These are phyloP conservation scores for Symbiodinium natans DNA, from an alignment of 73 alveolate genomes.

Conservation along the genomic window DNA sequence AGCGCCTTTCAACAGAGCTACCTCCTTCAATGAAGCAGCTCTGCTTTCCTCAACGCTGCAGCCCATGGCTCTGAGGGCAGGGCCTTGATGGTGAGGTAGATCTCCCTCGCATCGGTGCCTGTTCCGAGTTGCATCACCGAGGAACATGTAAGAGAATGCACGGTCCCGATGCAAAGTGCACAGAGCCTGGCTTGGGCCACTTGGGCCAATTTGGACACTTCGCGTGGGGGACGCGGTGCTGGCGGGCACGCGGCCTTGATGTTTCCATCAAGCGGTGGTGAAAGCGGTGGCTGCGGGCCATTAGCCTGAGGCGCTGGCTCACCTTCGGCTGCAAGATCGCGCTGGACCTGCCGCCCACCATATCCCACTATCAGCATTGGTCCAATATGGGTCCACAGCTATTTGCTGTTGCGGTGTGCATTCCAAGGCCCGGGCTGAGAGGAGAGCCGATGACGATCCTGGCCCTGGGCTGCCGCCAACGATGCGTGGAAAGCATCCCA, in stretches of 20 bases:
- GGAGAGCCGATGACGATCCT: conserved; percentile 35
- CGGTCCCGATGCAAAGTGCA: too few relatives aligned
- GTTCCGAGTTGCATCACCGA: too few relatives aligned
- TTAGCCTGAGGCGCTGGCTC: neutral
- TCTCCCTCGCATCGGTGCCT: too few relatives aligned
- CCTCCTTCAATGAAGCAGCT: too few relatives aligned
- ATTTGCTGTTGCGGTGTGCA: neutral
- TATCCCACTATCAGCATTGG: neutral
- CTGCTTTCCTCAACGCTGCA: too few relatives aligned
- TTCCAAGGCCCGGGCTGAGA: neutral
- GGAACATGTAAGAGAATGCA: too few relatives aligned
- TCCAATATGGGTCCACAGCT: neutral
- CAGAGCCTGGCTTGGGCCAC: too few relatives aligned
- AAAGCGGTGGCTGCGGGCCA: neutral
- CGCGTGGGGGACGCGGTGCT: neutral
- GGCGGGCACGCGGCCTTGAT: neutral
- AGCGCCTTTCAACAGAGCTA: too few relatives aligned
- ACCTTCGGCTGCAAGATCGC: neutral
- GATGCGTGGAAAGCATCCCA: conserved; percentile 36
- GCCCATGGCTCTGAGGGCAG: neutral
- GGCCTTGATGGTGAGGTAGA: neutral
- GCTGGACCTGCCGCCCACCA: neutral
- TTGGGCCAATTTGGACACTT: too few relatives aligned
- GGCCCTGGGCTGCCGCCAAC: conserved; percentile 70
- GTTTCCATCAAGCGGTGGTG: neutral